These are phyloP conservation scores for Lupinus albus DNA, from an alignment of 306 rosid genomes.

Conservation along the genomic window DNA sequence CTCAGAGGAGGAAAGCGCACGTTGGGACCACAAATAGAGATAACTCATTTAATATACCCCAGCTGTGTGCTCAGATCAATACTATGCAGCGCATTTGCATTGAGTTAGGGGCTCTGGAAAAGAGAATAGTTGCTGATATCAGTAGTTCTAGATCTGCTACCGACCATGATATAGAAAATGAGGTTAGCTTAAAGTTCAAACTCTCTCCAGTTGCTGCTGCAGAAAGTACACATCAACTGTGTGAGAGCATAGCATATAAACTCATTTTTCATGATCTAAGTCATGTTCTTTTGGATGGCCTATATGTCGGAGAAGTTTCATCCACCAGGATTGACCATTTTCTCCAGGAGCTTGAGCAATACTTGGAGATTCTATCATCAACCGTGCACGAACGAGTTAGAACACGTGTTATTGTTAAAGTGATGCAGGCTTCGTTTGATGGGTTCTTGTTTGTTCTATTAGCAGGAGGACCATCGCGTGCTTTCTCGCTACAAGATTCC, in stretches of 20 bases:
- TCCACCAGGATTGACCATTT: conserved; percentile 76
- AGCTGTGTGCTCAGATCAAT: conserved; percentile 80
- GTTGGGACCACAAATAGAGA: conserved; percentile 59
- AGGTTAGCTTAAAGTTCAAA: conserved; percentile 63
- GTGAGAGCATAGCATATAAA: conserved; percentile 74
- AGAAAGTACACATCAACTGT: conserved; percentile 81
- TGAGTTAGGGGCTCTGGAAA: conserved; percentile 73
- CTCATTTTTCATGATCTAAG: conserved; percentile 66
- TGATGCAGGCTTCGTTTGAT: conserved; percentile 88
- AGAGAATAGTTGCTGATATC: conserved; percentile 66
- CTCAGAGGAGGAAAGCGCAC: conserved; percentile 62
- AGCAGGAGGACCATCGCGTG: conserved; percentile 92
- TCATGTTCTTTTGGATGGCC: conserved; percentile 78
- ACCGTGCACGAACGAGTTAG: conserved; percentile 86
- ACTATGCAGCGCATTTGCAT: conserved; percentile 79
- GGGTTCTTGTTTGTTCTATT: conserved; percentile 79
- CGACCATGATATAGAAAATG: conserved; percentile 45
- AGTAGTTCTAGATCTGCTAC: conserved; percentile 50
- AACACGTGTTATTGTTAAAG: conserved; percentile 79
- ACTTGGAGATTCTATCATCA: conserved; percentile 79
- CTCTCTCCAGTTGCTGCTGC: conserved; percentile 62
- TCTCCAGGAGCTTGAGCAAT: conserved; percentile 82
- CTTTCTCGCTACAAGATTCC: conserved; percentile 68
- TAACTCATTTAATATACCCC: conserved; percentile 61
- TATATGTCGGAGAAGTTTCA: conserved; percentile 69